Evolutionary conservation across 2,329 filamentous ascomycete genomes (phyloP), one percentile per base, ranked within the genome.

Genomic region (Colletotrichum sp.): DNA sequence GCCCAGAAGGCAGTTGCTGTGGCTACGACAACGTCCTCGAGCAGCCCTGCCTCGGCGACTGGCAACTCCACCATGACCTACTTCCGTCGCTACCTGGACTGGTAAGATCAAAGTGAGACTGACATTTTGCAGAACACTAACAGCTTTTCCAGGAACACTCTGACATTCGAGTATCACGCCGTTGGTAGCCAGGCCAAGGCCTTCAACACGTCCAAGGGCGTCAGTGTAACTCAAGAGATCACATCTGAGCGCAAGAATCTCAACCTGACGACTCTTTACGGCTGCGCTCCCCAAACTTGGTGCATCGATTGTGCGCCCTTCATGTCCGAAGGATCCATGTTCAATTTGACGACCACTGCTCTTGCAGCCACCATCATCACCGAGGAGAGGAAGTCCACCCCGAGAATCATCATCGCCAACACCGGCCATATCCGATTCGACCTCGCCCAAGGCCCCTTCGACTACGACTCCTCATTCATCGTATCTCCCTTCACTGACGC

Each of bases 41-140:
- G 49, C 6, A 59, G 59, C 10, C 26, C 2, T 12, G n/a, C 32
- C 4, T 44, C 59, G 2, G 10, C 32, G 3, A 82, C 79, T 2
- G 77, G 81, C 6, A 84, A 82, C 68, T 83, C 84, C 12, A 85
- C 82, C 2, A 82, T 85, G 73, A 78, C 83, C 10, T 93, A 90
- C 80, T 89, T 90, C 5, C 89, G 92, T 9, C 88, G 92, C 28
- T 94, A 93, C 80, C 86, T 94, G 12, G 93, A 94, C 83, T 94
- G 92, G 90, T 94, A 65, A 94, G 81, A 88, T 91, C 7, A 85
- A 88, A n/a, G 92, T 15, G 8, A 4, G 13, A 7, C 9, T 10
- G 3, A 5, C n/a, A n/a, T n/a, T n/a, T 10, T 28, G 4, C 3
- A 3, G 5, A 4, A 1, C 0, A 24, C 44, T 74, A 44, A 74